Evolutionary conservation across 495 filamentous ascomycete genomes (phyloP).

Genomic region (Clavariopsis aquatica): DNA sequence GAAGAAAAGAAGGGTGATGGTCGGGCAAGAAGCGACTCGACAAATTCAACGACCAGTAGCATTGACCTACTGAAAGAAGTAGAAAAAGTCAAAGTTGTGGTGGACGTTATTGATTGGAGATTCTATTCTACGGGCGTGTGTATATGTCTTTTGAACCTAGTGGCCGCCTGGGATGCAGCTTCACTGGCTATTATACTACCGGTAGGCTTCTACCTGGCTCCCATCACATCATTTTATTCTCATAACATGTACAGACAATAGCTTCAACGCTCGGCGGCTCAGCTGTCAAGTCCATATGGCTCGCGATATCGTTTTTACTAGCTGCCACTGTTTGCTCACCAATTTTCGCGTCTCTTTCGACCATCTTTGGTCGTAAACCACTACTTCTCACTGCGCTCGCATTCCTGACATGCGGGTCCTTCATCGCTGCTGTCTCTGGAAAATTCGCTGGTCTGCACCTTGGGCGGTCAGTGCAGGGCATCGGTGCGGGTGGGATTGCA

Average conservation of each 20-base stretch:
- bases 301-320: constrained; percentile 55
- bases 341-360: constrained; percentile 45
- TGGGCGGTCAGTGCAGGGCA: constrained; percentile 67
- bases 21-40: not conserved
- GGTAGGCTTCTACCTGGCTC: constrained; percentile 49
- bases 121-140: constrained; percentile 42
- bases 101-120: constrained; percentile 21
- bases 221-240: not conserved
- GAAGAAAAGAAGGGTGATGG: not conserved
- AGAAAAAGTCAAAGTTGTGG: constrained; percentile 8
- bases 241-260: constrained; percentile 47
- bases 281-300: constrained; percentile 61
- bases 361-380: constrained; percentile 51
- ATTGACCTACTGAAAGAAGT: constrained; percentile 12
- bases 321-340: constrained; percentile 46
- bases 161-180: constrained; percentile 71
- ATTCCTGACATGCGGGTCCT: constrained; percentile 60
- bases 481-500: constrained; percentile 70
- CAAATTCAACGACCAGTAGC: not conserved
- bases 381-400: constrained; percentile 54
- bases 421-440: constrained; percentile 59
- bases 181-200: constrained; percentile 70
- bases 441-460: constrained; percentile 62
- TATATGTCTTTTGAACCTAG: constrained; percentile 62
- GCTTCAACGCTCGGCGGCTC: constrained; percentile 51